Percentiles rank a stretch among this genome's conserved stretches.
Conservation (phyloP, 495 filamentous ascomycete species). For the Elasticomyces elasticus region DNA sequence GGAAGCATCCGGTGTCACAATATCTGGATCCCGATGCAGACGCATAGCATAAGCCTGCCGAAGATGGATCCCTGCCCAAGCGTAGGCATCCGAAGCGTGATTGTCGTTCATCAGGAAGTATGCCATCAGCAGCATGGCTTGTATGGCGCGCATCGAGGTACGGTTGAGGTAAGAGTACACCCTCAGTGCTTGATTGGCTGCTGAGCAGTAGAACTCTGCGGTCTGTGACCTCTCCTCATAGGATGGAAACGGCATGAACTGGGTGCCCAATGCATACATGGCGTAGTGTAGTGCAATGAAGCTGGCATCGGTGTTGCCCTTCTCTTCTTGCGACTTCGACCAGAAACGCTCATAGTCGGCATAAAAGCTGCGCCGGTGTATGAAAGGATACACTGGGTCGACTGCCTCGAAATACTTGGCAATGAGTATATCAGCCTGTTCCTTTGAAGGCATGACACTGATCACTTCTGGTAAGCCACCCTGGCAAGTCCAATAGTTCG, state of each 20-base stretch:
- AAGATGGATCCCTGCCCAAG: slow-evolving; percentile 59
- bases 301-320: slow-evolving; percentile 44
- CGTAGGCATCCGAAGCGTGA: slow-evolving; percentile 64
- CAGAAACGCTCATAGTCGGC: slow-evolving; percentile 64
- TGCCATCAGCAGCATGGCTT: slow-evolving; percentile 63
- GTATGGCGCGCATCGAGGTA: slow-evolving; percentile 54
- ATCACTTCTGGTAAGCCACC: slow-evolving; percentile 63
- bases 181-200: slow-evolving; percentile 57
- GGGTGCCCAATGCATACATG: slow-evolving; percentile 62
- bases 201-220: slow-evolving; percentile 64
- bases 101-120: slow-evolving; percentile 75
- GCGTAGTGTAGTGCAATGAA: slow-evolving; percentile 57
- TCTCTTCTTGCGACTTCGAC: slow-evolving; percentile 43
- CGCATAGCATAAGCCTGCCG: slow-evolving; percentile 67
- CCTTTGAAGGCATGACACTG: slow-evolving; percentile 55
- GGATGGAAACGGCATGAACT: slow-evolving; percentile 53
- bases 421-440: slow-evolving; percentile 61
- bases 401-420: slow-evolving; percentile 62
- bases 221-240: slow-evolving; percentile 51
- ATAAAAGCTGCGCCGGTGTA: slow-evolving; percentile 55
- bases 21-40: slow-evolving; percentile 63
- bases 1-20: slow-evolving; percentile 48
- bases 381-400: slow-evolving; percentile 64
- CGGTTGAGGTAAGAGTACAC: slow-evolving; percentile 59
- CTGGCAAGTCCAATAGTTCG: slow-evolving; percentile 68